Evolutionary conservation across 768 basidiomycete genomes (phyloP), one percentile per base, ranked within the genome.

Genomic region (Coprinopsis marcescibilis): DNA sequence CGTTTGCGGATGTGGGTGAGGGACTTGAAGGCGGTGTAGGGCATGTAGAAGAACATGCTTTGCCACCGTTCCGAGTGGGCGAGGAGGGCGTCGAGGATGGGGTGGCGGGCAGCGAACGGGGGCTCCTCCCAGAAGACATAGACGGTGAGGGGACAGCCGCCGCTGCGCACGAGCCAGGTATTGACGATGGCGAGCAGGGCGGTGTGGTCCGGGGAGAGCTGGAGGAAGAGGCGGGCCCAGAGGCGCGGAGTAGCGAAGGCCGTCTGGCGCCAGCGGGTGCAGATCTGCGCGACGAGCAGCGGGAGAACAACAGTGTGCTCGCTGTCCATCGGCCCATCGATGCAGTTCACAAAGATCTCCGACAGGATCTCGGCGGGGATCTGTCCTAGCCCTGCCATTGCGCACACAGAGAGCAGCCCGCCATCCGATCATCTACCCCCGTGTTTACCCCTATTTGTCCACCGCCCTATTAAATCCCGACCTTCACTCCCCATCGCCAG

Each of bases 311-410:
- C 68, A 8, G 70, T 69, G 49, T 68, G 66, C 30, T 52, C 48
- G 11, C 38, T 49, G 52, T 65, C 66, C 53, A 70, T 58, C 40
- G 52, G 57, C 25, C 64, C 64, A 46, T 65, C 63, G 20, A 64
- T 60, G 52, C 65, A 66, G 32, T 66, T 60, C n/a, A 70, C 58
- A 50, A 71, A 71, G 47, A 71, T 68, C 50, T 68, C 65, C 19
- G 70, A 71, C 19, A 71, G 52, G 20, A 70, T 59, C 57, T 71
- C 70, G 42, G 62, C 60, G 21, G 70, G 70, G 35, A 71, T 45
- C 20, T 45, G 39, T 24, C 48, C 41, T 47, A 27, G 24, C 13
- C 41, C 41, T n/a, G 41, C 41, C 6, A 10, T 40, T n/a, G 26
- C 8, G 24, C 11, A 14, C 7, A 27, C 13, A 11, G 41, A 6